Conservation (phyloP, 164 flowering plant genomes). For the Aristolochia contorta region DNA sequence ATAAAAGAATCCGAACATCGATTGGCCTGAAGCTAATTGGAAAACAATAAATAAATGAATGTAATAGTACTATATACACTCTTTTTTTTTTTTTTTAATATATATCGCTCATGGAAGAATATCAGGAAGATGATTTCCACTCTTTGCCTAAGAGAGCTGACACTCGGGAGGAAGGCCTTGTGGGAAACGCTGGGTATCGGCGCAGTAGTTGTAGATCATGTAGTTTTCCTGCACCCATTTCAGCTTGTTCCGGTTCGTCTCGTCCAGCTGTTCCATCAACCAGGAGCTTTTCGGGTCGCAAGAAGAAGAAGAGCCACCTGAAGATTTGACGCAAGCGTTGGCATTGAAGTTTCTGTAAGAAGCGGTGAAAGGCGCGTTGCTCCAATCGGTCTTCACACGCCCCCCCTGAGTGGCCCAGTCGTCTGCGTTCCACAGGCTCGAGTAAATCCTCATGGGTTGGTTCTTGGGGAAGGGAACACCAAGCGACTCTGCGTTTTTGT, state of each 20-base stretch:
- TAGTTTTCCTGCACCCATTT: conserved; percentile 25
- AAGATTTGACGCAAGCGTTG: conserved; percentile 5
- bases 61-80: too few relatives aligned
- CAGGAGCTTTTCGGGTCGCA: conserved; percentile 7
- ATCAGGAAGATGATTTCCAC: too few relatives aligned
- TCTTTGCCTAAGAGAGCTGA: too few relatives aligned
- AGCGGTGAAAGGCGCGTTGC: conserved; percentile 4
- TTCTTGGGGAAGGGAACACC: conserved; percentile 6
- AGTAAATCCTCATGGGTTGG: conserved; percentile 5
- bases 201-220: conserved; percentile 35
- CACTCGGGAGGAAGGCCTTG: conserved; percentile 29
- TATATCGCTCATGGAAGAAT: too few relatives aligned
- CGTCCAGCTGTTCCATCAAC: conserved; percentile 18
- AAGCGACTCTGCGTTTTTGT: background rate
- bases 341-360: conserved; percentile 2
- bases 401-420: conserved; percentile 9
- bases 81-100: too few relatives aligned
- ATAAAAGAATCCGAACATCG: too few relatives aligned
- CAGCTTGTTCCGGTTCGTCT: conserved; percentile 14
- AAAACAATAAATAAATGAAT: too few relatives aligned
- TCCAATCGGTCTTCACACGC: conserved; percentile 6
- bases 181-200: conserved; percentile 26
- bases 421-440: conserved; percentile 8
- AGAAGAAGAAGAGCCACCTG: conserved; percentile 15
- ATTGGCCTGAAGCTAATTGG: too few relatives aligned